Base-by-base conservation (phyloP, 148 eudicot genomes). In the Vaccinium vitisidaea region DNA sequence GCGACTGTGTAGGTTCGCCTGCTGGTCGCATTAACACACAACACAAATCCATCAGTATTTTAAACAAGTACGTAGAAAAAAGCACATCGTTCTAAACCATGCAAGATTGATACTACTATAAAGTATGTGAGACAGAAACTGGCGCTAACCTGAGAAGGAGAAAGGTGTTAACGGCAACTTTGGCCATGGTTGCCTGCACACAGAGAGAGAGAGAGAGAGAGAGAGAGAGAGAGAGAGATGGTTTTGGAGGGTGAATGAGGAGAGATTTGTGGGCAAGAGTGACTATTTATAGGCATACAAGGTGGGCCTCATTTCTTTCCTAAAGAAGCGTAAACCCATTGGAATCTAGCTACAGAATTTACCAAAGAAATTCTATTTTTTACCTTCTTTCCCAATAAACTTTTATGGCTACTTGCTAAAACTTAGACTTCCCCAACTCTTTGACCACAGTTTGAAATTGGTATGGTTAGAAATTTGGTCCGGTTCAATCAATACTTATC, bases 1-100 rank as follows among this genome's bases (percentile, higher is more conserved):
- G 80, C 83, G 14, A 2, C 79, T 3, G 32, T 71, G 84, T 52
- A 83, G n/a, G 65, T 76, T 8, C 84, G 61, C 53, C 84, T 75
- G 61, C 59, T 71, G 79, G 36, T 61, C 18, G 18, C 46, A 36
- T 36, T 36, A 39, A 48, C 27, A 12, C 46, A 32, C 27, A 13
- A 27, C 74, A 69, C 39, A 12, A 69, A 30, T 25, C 74, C 39
- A 25, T 69, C 14, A 27, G 1, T 52, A 43, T 43, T 50, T 13
- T 54, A 13, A 54, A 54, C 58, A 27, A 27, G 30, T 27, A 27
- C 30, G 0, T 27, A 3, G 15, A 3, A 27, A 27, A 27, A 69
- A 9, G 14, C n/a, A n/a, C 8, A 61, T 61, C 9, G 21, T 61
- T n/a, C 0, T 69, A 69, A 32, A 7, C 39, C 32, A 63, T 27